These are phyloP conservation scores for Saccharomycopsis hybrid DNA, from an alignment of 1,139 yeast species.

Conservation along the genomic window DNA sequence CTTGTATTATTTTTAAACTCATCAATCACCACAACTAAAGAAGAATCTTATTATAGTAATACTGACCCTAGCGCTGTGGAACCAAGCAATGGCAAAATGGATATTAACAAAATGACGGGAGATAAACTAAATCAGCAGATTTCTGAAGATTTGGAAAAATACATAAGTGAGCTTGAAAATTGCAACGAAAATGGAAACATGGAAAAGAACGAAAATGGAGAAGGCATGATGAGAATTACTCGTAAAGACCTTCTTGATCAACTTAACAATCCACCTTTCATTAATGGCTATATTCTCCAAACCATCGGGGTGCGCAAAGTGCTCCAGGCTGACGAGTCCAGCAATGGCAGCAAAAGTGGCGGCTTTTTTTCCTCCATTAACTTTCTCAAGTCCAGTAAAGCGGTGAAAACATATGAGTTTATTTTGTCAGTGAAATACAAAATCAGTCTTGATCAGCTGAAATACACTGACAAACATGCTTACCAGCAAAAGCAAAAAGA, in stretches of 20 bases:
- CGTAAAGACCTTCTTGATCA: conserved; percentile 7
- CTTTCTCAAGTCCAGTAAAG: background rate
- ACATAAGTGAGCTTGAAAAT: background rate
- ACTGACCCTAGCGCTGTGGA: no score
- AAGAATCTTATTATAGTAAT: conserved; percentile 14
- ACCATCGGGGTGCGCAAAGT: conserved; percentile 8
- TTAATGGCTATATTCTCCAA: conserved; percentile 5
- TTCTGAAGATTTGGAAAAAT: conserved; percentile 3
- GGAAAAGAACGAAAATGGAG: background rate
- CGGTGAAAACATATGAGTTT: conserved; percentile 7
- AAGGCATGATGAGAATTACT: conserved; percentile 1
- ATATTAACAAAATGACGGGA: conserved; percentile 4
- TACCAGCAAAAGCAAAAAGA: background rate
- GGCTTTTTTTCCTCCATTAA: background rate
- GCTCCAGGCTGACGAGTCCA: background rate
- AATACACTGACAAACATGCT: background rate
- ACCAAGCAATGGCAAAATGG: background rate
- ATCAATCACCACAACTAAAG: conserved; percentile 12
- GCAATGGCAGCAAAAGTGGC: background rate
- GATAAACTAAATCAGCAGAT: conserved; percentile 8
- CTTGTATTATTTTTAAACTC: conserved; percentile 15
- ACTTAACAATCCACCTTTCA: conserved; percentile 3
- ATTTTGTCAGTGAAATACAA: conserved; percentile 17
- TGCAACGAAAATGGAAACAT: background rate
- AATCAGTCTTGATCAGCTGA: background rate